Evolutionary conservation across 192 early-diverging fungal species (phyloP), one percentile per base, ranked within the genome.

Genomic region (Coemansia sp.): DNA sequence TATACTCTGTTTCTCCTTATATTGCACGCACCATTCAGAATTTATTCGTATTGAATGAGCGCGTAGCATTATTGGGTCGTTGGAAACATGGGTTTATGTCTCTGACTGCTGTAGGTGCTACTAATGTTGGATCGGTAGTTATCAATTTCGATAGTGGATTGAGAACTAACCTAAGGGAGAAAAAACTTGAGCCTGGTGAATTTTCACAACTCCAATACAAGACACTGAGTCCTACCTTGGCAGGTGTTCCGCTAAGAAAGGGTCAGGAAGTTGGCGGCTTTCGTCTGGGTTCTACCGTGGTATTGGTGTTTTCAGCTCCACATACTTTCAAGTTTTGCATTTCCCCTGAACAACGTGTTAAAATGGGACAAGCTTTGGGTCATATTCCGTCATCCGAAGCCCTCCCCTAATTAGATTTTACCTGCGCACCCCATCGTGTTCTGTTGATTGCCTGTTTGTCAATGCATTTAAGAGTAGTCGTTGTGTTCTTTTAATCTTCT

Each of bases 211-310:
- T 85, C 0, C 70, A 84, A 21, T 94, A 95, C 78, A 82, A 75
- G n/a, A 84, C 76, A 6, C 83, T 87, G 7, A 88, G 85, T 57
- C 80, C 83, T 19, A 25, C 76, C 8, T 72, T 92, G 39, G 87
- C 82, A 14, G 91, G 91, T 20, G 85, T 92, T 51, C 87, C 85
- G 9, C 68, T 95, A 20, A 71, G 62, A 4, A 84, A 85, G 64
- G 97, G 95, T 51, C 88, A 96, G 67, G 93, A 97, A 69, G 86
- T 98, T 67, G 97, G 97, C 14, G 97, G 97, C 20, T 98, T 99
- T 80, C 87, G 85, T 57, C 83, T 99, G 11, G 97, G 97, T 25
- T 95, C 92, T 8, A 98, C 97, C 5, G 87, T 99, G 29, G 95
- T 98, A 6, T 80, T 99, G 25, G 94, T 99, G 51, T 99, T 98